Evolutionary conservation across 345 rosid genomes (phyloP), one percentile per base, ranked within the genome.

Genomic region (Balakata baccata): DNA sequence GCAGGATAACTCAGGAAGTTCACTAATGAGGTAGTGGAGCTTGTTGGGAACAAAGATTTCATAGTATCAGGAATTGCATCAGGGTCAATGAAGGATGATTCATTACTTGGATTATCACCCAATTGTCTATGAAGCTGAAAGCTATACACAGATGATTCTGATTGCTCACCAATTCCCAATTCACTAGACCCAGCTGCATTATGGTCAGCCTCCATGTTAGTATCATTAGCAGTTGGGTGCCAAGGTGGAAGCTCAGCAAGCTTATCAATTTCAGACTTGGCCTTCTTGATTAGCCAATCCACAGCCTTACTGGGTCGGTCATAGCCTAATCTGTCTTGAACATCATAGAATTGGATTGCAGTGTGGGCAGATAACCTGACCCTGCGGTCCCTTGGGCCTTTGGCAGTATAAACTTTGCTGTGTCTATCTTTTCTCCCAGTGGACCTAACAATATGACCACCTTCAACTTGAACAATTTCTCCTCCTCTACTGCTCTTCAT

Each of bases 261-360:
- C 80, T 87, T 85, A 80, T 92, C 97, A 25, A 92, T 92, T 43
- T 94, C 81, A 3, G 91, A 65, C 75, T 88, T 89, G 0, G 97
- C 97, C 75, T 92, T 89, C 75, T 81, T 86, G 71, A 92, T 92
- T 62, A 92, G 90, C 97, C 97, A 92, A 57, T 92, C 97, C 9
- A 92, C 93, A 16, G 97, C 96, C 80, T 90, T 92, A 77, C 97
- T 90, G 29, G 97, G 97, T 47, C 95, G 80, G 83, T 92, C 95
- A 47, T 86, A 92, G 64, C 95, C 95, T 60, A 92, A 80, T 77
- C 97, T 83, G 85, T 87, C 97, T 84, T 92, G 94, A 72, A 90
- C 96, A 76, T 90, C 97, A 78, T 89, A 92, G 78, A 92, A 92
- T 65, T 92, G 95, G 69, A 92, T 92, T 0, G 97, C 97, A 0